Conservation (phyloP, 495 filamentous ascomycete species). For the Aspergillus ellipticus region DNA sequence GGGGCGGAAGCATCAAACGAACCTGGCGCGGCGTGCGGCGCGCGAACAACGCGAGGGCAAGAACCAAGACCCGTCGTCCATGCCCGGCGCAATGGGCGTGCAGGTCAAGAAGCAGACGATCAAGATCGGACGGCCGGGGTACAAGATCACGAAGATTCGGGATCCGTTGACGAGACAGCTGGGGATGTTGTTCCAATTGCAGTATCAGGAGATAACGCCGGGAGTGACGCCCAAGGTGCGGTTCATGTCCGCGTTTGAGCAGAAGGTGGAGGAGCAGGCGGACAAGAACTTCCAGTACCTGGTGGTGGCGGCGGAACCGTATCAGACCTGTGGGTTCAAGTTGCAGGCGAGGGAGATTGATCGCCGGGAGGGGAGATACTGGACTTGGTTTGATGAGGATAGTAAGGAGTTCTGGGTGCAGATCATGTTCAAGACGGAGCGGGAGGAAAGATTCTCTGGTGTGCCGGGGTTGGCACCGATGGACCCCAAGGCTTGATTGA, state of each 20-base stretch:
- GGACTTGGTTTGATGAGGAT: slow-evolving; percentile 94
- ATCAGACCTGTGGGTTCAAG: slow-evolving; percentile 97
- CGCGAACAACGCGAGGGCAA: slow-evolving; percentile 86
- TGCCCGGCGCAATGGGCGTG: slow-evolving; percentile 71
- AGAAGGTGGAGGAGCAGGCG: slow-evolving; percentile 91
- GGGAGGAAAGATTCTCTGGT: slow-evolving; percentile 91
- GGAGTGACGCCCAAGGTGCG: slow-evolving; percentile 76
- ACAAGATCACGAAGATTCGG: slow-evolving; percentile 94
- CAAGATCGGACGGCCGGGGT: slow-evolving; percentile 95
- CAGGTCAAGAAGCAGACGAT: slow-evolving; percentile 85
- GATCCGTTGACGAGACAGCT: slow-evolving; percentile 88
- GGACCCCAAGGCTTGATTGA: slow-evolving; percentile 18
- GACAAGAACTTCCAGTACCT: slow-evolving; percentile 94
- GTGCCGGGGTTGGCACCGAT: slow-evolving; percentile 84
- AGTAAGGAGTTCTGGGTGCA: slow-evolving; percentile 99
- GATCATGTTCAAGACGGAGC: slow-evolving; percentile 97
- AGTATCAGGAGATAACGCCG: slow-evolving; percentile 85
- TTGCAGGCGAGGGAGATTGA: slow-evolving; percentile 93
- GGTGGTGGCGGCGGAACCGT: slow-evolving; percentile 92
- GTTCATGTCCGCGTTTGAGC: slow-evolving; percentile 97
- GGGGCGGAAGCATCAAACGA: slow-evolving; percentile 98
- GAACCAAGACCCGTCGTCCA: slow-evolving; percentile 64
- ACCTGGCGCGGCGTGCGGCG: slow-evolving; percentile 93
- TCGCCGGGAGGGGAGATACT: slow-evolving; percentile 78
- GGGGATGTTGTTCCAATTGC: slow-evolving; percentile 89